Evolutionary conservation across 1,284 basidiomycete species (phyloP).

Genomic region (Rhodotorula sp.): DNA sequence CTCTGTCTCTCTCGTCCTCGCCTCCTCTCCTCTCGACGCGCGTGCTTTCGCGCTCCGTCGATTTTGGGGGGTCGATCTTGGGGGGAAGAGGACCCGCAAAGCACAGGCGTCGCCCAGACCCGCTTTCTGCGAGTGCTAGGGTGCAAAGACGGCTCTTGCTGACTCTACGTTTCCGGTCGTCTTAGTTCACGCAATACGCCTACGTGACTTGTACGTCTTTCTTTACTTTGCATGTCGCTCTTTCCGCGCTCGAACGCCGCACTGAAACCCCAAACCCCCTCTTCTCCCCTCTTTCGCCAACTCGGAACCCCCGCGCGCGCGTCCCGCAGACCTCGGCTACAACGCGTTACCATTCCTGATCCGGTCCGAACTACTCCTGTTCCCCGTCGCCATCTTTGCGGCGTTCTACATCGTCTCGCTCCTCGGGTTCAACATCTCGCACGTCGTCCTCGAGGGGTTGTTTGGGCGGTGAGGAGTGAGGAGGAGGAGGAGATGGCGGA

Average conservation of each 20-base stretch:
- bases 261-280: not conserved
- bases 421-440: conserved; percentile 83
- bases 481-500: too few species aligned
- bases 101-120: too few species aligned
- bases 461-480: conserved; percentile 56
- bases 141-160: too few species aligned
- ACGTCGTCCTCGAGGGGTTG: conserved; percentile 70
- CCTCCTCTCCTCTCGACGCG: too few species aligned
- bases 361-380: conserved; percentile 77
- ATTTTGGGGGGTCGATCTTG: too few species aligned
- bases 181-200: conserved; percentile 73
- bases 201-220: conserved; percentile 65
- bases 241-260: not conserved
- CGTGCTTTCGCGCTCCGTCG: too few species aligned
- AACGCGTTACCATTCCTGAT: conserved; percentile 85
- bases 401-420: conserved; percentile 73
- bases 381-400: conserved; percentile 79
- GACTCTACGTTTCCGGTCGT: conserved; percentile 43
- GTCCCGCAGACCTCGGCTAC: conserved; percentile 66
- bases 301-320: not conserved
- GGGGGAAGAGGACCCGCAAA: too few species aligned
- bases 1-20: too few species aligned
- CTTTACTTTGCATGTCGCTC: not conserved
- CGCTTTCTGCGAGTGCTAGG: too few species aligned
- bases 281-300: not conserved